Conservation (phyloP, 352 stramenopile species). For the Bremia lactucae region DNA sequence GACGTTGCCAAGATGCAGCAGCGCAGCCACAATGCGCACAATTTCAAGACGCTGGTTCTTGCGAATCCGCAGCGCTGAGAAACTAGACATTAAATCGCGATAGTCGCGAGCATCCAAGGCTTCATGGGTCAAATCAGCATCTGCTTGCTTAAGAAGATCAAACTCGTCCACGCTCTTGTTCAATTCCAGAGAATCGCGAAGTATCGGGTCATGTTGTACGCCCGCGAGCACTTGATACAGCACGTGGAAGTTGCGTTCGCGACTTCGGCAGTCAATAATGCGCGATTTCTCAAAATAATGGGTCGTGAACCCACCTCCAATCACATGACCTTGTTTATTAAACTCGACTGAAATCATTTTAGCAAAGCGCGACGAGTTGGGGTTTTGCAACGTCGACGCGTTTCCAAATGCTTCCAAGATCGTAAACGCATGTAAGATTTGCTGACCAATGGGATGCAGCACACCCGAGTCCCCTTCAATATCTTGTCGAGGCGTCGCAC, state of each 20-base stretch:
- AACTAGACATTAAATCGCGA: constrained; percentile 70
- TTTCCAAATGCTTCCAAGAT: constrained; percentile 79
- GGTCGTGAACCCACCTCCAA: constrained; percentile 70
- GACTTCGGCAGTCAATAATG: constrained; percentile 58
- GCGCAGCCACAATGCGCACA: constrained; percentile 54
- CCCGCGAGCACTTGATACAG: constrained; percentile 87
- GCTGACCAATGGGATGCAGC: constrained; percentile 66
- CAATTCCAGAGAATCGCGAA: constrained; percentile 57
- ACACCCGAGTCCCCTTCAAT: constrained; percentile 34
- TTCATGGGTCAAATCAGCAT: constrained; percentile 30
- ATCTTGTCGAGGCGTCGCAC: constrained; percentile 24
- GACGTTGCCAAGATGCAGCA: constrained; percentile 74
- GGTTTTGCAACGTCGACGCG: constrained; percentile 41
- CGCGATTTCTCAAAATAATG: constrained; percentile 79
- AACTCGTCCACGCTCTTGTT: constrained; percentile 52
- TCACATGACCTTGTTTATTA: constrained; percentile 62
- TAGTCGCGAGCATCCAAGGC: constrained; percentile 61
- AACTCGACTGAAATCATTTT: constrained; percentile 83
- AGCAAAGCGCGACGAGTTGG: constrained; percentile 64
- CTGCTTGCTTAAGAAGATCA: constrained; percentile 39
- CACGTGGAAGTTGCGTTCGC: constrained; percentile 90
- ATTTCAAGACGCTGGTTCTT: constrained; percentile 78
- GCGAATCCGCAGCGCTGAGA: constrained; percentile 64
- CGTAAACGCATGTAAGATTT: constrained; percentile 70
- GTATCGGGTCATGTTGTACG: constrained; percentile 53